Percentiles rank a stretch among this genome's conserved stretches.
Conservation (phyloP, 371 early-diverging fungal species). For the Nematocida displodere region DNA sequence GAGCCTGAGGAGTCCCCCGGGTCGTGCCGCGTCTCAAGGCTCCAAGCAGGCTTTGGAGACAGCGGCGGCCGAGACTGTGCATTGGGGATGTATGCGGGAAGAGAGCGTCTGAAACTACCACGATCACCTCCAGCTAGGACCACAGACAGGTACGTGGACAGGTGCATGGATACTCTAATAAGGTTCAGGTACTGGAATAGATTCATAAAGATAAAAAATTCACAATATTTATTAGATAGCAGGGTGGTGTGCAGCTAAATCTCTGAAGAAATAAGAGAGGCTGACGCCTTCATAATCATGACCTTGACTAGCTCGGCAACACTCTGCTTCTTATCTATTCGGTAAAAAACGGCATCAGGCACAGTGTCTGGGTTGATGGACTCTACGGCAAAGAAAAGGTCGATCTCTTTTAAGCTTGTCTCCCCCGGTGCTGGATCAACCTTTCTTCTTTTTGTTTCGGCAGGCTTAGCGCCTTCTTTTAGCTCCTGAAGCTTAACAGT, state of each 20-base stretch:
- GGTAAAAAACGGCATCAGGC: not conserved
- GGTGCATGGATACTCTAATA: too few species aligned
- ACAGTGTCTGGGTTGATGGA: conserved; percentile 33
- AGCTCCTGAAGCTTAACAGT: conserved; percentile 53
- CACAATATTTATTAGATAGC: not conserved
- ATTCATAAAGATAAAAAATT: not conserved
- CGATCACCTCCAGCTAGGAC: too few species aligned
- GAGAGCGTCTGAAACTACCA: too few species aligned
- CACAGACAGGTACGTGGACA: too few species aligned
- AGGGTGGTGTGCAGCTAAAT: not conserved
- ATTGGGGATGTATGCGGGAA: too few species aligned
- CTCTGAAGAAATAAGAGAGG: not conserved
- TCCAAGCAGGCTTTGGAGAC: too few species aligned
- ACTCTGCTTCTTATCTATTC: too few species aligned
- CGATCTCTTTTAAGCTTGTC: not conserved
- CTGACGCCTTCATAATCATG: not conserved
- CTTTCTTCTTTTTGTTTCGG: conserved; percentile 21
- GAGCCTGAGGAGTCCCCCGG: too few species aligned
- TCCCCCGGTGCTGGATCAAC: too few species aligned
- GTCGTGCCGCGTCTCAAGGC: too few species aligned
- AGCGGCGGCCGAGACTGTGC: too few species aligned
- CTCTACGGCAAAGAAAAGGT: conserved; percentile 18
- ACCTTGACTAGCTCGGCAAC: not conserved
- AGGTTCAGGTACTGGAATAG: too few species aligned
- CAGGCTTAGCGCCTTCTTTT: conserved; percentile 5